These are phyloP conservation scores for Sphaerosporella brunnea DNA, from an alignment of 495 filamentous ascomycete genomes.

Conservation along the genomic window DNA sequence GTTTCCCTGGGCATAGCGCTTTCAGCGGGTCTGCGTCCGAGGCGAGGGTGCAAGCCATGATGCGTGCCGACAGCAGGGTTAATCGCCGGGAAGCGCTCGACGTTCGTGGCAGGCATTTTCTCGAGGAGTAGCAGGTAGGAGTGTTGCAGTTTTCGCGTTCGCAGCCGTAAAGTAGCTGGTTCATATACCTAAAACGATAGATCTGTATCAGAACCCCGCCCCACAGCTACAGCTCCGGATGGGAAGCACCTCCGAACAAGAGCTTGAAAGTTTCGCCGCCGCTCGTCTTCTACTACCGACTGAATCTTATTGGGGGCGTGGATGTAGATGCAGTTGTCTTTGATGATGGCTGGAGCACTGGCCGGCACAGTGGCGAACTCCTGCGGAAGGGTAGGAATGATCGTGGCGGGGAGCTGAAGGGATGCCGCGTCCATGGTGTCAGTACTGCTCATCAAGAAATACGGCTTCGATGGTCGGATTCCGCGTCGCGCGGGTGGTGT, in stretches of 20 bases:
- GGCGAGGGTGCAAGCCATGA: slow-evolving; percentile 60
- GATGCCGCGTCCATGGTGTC: background rate
- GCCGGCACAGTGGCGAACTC: slow-evolving; percentile 28
- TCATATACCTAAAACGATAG: slow-evolving; percentile 45
- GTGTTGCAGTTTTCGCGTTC: slow-evolving; percentile 50
- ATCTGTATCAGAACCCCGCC: background rate
- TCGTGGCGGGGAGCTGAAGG: background rate
- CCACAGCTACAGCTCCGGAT: background rate
- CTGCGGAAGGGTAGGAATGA: background rate
- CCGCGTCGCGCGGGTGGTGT: too few relatives aligned
- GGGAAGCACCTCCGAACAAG: slow-evolving; percentile 35
- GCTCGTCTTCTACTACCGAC: slow-evolving; percentile 34
- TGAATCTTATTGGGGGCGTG: slow-evolving; percentile 32
- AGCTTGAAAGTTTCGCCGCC: slow-evolving; percentile 35
- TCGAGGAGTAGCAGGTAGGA: slow-evolving; percentile 63
- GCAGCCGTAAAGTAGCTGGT: slow-evolving; percentile 72
- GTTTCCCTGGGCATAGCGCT: slow-evolving; percentile 44
- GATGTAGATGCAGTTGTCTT: slow-evolving; percentile 34
- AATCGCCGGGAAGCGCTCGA: slow-evolving; percentile 42
- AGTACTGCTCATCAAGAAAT: too few relatives aligned
- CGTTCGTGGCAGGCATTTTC: slow-evolving; percentile 46
- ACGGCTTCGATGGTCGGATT: too few relatives aligned
- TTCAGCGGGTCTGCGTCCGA: slow-evolving; percentile 59
- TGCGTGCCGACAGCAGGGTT: slow-evolving; percentile 50
- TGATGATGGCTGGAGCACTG: slow-evolving; percentile 34